Conservation (phyloP, 352 stramenopile species). For the Pythium brachiatum region DNA sequence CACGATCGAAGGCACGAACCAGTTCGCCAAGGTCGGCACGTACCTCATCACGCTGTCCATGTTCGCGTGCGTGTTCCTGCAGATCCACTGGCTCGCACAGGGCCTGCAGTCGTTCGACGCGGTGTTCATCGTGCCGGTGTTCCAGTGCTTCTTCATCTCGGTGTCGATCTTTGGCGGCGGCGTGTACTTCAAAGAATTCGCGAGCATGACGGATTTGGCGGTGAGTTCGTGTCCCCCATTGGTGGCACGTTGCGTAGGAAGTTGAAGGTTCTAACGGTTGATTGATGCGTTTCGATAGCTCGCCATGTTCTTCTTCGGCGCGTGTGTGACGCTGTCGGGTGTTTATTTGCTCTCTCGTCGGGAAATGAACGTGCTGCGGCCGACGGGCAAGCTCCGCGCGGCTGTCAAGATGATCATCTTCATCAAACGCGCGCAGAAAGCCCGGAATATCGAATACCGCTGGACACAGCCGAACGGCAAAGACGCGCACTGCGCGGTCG, state of each 20-base stretch:
- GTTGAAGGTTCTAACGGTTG: too few species aligned
- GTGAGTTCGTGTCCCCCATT: conserved; percentile 28
- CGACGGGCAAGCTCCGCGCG: conserved; percentile 42
- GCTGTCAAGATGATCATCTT: conserved; percentile 60
- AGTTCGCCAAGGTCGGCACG: conserved; percentile 68
- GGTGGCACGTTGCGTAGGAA: too few species aligned
- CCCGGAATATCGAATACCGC: conserved; percentile 42
- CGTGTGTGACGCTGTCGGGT: conserved; percentile 63
- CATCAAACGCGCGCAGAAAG: conserved; percentile 61
- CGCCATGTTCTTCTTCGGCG: conserved; percentile 71
- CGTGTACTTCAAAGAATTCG: conserved; percentile 88
- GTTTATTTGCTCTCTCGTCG: conserved; percentile 67
- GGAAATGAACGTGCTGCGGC: conserved; percentile 62
- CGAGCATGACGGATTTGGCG: conserved; percentile 42
- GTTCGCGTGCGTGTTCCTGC: conserved; percentile 81
- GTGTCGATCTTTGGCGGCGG: conserved; percentile 86
- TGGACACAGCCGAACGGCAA: conserved; percentile 33
- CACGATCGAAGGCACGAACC: conserved; percentile 62
- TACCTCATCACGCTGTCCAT: conserved; percentile 82
- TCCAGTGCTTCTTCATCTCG: conserved; percentile 91
- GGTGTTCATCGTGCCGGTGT: conserved; percentile 82
- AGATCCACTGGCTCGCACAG: conserved; percentile 86
- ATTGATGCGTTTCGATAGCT: conserved; percentile 22
- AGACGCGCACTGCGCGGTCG: conserved; percentile 1
- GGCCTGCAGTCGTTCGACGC: conserved; percentile 84